phyloP scores from a whole-genome alignment of 257 asterid genomes.

The Oldenlandia corymbosa region DNA sequence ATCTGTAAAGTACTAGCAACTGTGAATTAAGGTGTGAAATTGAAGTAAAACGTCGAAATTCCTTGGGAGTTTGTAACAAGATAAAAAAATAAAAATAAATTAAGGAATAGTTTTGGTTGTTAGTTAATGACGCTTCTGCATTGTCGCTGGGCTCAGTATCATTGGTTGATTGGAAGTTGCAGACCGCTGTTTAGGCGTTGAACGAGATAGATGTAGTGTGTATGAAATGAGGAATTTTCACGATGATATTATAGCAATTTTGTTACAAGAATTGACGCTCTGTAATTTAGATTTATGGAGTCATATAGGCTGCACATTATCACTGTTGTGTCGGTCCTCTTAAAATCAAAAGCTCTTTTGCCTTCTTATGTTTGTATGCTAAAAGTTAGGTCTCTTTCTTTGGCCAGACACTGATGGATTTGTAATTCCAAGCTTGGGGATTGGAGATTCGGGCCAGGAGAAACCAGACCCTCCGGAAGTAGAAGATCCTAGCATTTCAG shows the following conservation, averaged over 20 bases:
- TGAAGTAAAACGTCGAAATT: neutral
- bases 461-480: conserved; percentile 29
- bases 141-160: no score
- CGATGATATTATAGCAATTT: neutral
- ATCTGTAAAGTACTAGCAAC: no score
- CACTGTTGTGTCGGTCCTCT: neutral
- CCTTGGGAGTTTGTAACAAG: neutral
- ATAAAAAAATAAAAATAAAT: no score
- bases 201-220: neutral
- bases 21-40: neutral
- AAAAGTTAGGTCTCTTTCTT: conserved; percentile 1
- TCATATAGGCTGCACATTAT: no score
- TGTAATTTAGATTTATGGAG: no score
- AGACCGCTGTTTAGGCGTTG: neutral
- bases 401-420: conserved; percentile 74
- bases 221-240: neutral
- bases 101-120: neutral
- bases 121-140: no score
- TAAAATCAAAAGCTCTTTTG: neutral
- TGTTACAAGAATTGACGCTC: neutral
- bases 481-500: conserved; percentile 43
- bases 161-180: no score
- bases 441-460: conserved; percentile 36
- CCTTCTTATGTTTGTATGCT: neutral
- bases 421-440: conserved; percentile 84